Conservation (phyloP, 805 yeast species). For the Ogataea populi-albae region DNA sequence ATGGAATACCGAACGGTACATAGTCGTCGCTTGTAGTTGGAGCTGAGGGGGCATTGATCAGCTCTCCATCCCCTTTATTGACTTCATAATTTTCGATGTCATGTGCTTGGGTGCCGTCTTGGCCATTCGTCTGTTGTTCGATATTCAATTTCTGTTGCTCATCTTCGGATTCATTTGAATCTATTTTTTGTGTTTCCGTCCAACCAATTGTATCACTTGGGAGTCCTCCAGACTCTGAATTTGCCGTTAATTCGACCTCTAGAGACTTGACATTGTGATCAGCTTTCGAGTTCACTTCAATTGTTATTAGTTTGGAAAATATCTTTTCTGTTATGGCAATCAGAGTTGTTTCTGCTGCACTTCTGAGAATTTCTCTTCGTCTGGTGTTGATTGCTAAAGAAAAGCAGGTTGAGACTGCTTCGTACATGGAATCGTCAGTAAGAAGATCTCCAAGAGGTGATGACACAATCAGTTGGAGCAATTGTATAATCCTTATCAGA, state of each 20-base stretch:
- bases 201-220: conserved; percentile 63
- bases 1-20: conserved; percentile 65
- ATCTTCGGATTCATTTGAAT: not conserved
- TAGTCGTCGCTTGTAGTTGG: conserved; percentile 26
- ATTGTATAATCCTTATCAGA: conserved; percentile 71
- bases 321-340: conserved; percentile 64
- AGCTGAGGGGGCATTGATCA: not conserved
- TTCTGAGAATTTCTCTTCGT: conserved; percentile 83
- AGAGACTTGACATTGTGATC: conserved; percentile 31
- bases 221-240: conserved; percentile 32
- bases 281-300: conserved; percentile 37
- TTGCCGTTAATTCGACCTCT: conserved; percentile 23
- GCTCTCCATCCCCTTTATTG: conserved; percentile 4
- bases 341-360: conserved; percentile 84
- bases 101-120: conserved; percentile 1
- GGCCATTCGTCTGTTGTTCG: too few species aligned
- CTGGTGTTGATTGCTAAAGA: conserved; percentile 90
- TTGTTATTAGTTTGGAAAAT: conserved; percentile 55
- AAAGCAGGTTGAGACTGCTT: conserved; percentile 86
- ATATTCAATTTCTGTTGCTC: too few species aligned
- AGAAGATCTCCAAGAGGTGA: conserved; percentile 65
- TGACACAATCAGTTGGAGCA: conserved; percentile 64
- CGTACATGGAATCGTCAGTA: conserved; percentile 80
- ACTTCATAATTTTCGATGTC: not conserved
- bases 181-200: conserved; percentile 21